Evolutionary conservation across 139 green algal species (phyloP).

Genomic region (Coelastrella sp.): DNA sequence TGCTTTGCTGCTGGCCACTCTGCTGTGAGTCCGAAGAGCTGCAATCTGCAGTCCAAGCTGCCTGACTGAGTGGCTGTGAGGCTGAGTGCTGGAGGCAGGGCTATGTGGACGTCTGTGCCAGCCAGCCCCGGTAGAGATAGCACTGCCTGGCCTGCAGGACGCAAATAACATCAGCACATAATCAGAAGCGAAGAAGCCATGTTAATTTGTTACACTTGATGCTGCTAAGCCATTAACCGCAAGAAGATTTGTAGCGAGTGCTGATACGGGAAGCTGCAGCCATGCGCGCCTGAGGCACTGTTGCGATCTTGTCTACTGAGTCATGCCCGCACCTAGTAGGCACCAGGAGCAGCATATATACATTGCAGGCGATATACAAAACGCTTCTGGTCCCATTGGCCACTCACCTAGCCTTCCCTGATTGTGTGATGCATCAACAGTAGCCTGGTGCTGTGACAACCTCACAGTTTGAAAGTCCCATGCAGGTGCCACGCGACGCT

Average conservation of each 20-base stretch:
- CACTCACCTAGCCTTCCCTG: neutral
- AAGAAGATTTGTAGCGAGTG: too few species aligned
- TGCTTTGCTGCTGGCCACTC: constrained; percentile 34
- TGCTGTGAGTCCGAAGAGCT: constrained; percentile 14
- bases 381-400: neutral
- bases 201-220: neutral
- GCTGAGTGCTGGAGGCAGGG: constrained; percentile 28
- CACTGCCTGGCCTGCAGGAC: constrained; percentile 40
- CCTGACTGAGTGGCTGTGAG: constrained; percentile 15
- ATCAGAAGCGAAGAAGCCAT: neutral
- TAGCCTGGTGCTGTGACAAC: neutral
- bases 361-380: neutral
- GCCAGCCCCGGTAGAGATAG: neutral
- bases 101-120: neutral
- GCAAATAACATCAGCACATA: neutral
- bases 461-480: neutral
- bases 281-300: neutral
- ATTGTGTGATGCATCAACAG: neutral
- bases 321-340: too few species aligned
- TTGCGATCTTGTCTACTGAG: neutral
- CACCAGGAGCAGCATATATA: neutral
- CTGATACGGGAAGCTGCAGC: neutral
- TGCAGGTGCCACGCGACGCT: neutral
- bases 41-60: constrained; percentile 18
- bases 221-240: too few species aligned